Evolutionary conservation across 805 yeast species (phyloP), one percentile per base, ranked within the genome.

Genomic region (Vanderwaltozyma polyspora): DNA sequence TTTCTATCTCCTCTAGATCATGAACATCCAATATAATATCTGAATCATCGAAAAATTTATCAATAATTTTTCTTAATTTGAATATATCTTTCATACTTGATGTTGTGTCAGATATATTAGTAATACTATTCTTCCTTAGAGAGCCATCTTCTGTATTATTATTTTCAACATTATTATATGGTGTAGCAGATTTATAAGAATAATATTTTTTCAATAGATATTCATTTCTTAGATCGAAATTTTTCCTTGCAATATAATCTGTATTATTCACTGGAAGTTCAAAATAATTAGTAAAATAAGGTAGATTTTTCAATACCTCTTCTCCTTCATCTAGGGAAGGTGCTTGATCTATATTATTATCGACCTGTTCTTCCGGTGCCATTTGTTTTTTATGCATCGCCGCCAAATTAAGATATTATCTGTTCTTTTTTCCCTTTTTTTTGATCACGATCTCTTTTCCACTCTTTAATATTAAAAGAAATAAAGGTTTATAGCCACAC

Each of bases 171-270:
- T 12, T 33, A 28, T 17, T 18, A 16, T 6, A 6, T 27, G 19
- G 6, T 11, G 4, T 16, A 12, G 17, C 12, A 3, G 26, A 16
- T 13, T 37, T 42, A 3, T 40, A 28, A 7, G 35, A 23, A 35
- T 44, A 44, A 25, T 44, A 44, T 26, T 32, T 40, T 29, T 44
- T 44, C 33, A 44, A 26, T 25, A 37, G 31, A 10, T 21, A 29
- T 28, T 42, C 48, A 22, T 36, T 40, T 25, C 34, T 41, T 13
- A 28, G 9, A 26, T 34, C 31, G 19, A 29, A 29, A 26, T n/a
- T 23, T 30, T 19, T 26, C 19, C 18, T 22, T 10, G 17, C 22
- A 5, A 16, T 3, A 16, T 34, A 18, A 9, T 29, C 22, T 9
- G 14, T 14, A 4, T 3, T 6, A 13, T 36, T 28, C 6, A 36